Evolutionary conservation across 2,329 filamentous ascomycete species (phyloP), one percentile per base, ranked within the genome.

Genomic region (Coniochaeta prunicola): DNA sequence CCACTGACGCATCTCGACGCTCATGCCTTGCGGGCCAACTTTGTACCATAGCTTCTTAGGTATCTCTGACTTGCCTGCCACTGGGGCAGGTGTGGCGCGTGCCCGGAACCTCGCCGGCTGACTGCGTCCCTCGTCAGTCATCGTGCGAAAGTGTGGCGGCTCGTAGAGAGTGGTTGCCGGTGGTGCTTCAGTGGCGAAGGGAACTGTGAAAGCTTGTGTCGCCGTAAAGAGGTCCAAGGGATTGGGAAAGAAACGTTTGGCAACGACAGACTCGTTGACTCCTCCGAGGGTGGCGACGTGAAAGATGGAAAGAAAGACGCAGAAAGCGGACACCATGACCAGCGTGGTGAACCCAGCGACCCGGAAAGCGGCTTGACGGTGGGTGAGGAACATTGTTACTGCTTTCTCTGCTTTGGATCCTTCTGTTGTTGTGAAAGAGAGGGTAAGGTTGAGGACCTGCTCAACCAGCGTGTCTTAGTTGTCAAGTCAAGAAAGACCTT

Each of bases 11-110:
- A 65, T 64, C 7, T 72, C 61, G 19, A 67, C 59, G 53, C 55
- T 70, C 4, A 74, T 60, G 10, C 73, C 74, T 21, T 67, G 70
- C 0, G 71, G 69, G 0, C 71, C 73, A 4, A 74, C 61, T 58
- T 76, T 76, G 60, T 74, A 74, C 74, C 73, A 75, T 28, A 75
- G 61, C 21, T 66, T 71, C 58, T 69, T 64, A 7, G 72, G 67
- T 53, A 74, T 68, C 36, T 38, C 3, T 9, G 36, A 4, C 36
- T 3, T 3, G 15, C 36, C 19, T 38, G 36, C 36, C 19, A 3
- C 3, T 2, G 36, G 36, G 2, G 36, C 36, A 9, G 36, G 3
- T 15, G 36, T 38, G 36, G 36, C 9, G 15, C 36, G 36, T n/a
- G 36, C 15, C 36, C 3, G 3, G 3, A 38, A 9, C 36, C 9